Evolutionary conservation across 1,284 basidiomycete species (phyloP), one percentile per base, ranked within the genome.

Genomic region (Phylloporus sp.): DNA sequence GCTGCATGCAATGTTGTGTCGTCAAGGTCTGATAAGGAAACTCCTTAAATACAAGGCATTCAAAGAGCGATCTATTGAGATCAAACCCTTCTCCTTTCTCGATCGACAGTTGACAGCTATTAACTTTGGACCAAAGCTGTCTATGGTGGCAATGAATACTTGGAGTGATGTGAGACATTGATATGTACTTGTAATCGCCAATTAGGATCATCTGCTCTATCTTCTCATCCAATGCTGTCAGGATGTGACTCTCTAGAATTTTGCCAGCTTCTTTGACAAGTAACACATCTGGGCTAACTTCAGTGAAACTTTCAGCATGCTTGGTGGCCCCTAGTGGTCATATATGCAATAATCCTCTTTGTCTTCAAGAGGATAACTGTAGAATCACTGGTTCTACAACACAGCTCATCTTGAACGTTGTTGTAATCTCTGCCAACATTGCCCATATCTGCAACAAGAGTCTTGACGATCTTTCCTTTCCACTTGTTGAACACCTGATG

Each of bases 241-340:
- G 63, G 37, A 89, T 76, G 68, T 90, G 89, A 64, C 83, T 86
- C 69, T 90, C 88, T 4, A 90, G 70, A 51, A 90, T 89, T 68
- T 90, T 89, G 22, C 89, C 89, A 0, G 88, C 88, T 71, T 90
- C 89, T 69, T 90, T 88, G 1, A 90, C 86, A 3, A 90, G 76
- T 1, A 90, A 68, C 3, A 90, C 78, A 12, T 80, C 78, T 0
- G 86, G 84, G 4, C 71, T 69, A 4, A 81, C 84, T 1, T 75
- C 78, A 31, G 76, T 80, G 29, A 90, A 80, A 24, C 76, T 75
- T 12, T 80, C 74, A 2, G 77, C 76, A 65, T 84, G 87, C 69
- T 84, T 90, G 2, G 89, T 87, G 0, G 89, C 89, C 0, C 79
- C 88, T n/a, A 0, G 88, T 90, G 0, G 89, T 89, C 0, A 88